Percentiles rank a stretch among this genome's conserved stretches.
Conservation (phyloP, 805 yeast genomes). For the Maudiozyma barnettii region DNA sequence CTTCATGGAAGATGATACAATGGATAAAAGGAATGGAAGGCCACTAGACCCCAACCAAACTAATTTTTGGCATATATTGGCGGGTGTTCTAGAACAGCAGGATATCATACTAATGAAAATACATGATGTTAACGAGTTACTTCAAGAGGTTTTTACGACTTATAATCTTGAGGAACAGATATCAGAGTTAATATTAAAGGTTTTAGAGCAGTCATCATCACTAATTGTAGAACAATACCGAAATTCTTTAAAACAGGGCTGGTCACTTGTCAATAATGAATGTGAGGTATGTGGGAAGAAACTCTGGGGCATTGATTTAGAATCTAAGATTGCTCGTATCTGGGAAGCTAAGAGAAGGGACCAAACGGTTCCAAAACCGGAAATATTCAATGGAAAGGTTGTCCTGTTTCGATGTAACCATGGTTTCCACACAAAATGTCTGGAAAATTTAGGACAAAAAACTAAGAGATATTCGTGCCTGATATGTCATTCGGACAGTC, state of each 20-base stretch:
- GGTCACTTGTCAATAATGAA: constrained; percentile 45
- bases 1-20: constrained; percentile 12
- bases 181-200: constrained; percentile 39
- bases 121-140: constrained; percentile 48
- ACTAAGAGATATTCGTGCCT: constrained; percentile 14
- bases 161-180: constrained; percentile 56
- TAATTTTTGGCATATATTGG: constrained; percentile 47
- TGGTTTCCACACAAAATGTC: constrained; percentile 23
- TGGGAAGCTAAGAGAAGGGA: constrained; percentile 44
- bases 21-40: background rate
- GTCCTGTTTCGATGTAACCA: constrained; percentile 25
- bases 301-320: constrained; percentile 59
- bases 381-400: background rate
- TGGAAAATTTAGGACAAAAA: constrained; percentile 23
- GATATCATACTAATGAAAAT: constrained; percentile 41
- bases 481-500: constrained; percentile 7
- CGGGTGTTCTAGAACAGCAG: constrained; percentile 43
- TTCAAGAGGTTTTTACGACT: constrained; percentile 55
- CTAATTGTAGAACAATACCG: constrained; percentile 37
- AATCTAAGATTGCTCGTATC: constrained; percentile 38
- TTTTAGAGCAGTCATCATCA: constrained; percentile 50
- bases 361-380: constrained; percentile 8
- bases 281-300: constrained; percentile 73
- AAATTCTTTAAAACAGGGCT: constrained; percentile 43
- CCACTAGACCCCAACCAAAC: constrained; percentile 5